Evolutionary conservation across 495 filamentous ascomycete genomes (phyloP), one percentile per base, ranked within the genome.

Genomic region (Thermothielavioides terrestris): DNA sequence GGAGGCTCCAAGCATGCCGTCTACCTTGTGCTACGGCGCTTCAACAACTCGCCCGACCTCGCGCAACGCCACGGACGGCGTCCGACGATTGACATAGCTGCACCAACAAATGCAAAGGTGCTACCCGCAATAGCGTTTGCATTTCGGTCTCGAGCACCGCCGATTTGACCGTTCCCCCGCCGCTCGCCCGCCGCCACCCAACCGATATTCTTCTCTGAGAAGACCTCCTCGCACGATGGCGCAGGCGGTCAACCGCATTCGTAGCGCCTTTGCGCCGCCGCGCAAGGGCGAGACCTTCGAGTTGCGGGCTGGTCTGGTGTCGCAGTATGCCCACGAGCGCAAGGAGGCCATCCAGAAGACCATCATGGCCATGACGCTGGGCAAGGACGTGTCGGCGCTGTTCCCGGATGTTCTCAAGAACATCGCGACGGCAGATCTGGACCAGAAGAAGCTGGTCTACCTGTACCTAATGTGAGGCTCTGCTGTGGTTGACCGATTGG

Each of bases 401-500:
- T 99, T 99, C 68, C 92, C 92, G 15, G 92, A 99, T 61, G 91
- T 99, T 11, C 79, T 99, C 51, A 99, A 99, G 75, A 99, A 99
- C 58, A 97, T 99, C 69, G 90, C 94, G 37, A 97, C 92, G 6
- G 72, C 70, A 23, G 92, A 99, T 66, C 71, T 99, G 49, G 92
- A 97, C 65, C 92, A 99, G 75, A 99, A 99, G 78, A 99, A 99
- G 75, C 84, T 99, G 55, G 92, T 99, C 11, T 99, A 99, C 65
- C 77, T 99, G 25, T 99, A 99, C 64, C 73, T 99, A 28, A 99
- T 99, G 91, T 95, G 66, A 63, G 83, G n/a, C n/a, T n/a, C n/a
- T n/a, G n/a, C n/a, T n/a, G n/a, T n/a, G n/a, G n/a, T n/a, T n/a
- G n/a, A n/a, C n/a, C n/a, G n/a, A n/a, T n/a, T n/a, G n/a, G n/a